Evolutionary conservation across 1,284 basidiomycete species (phyloP).

Genomic region (Irpex sp.): DNA sequence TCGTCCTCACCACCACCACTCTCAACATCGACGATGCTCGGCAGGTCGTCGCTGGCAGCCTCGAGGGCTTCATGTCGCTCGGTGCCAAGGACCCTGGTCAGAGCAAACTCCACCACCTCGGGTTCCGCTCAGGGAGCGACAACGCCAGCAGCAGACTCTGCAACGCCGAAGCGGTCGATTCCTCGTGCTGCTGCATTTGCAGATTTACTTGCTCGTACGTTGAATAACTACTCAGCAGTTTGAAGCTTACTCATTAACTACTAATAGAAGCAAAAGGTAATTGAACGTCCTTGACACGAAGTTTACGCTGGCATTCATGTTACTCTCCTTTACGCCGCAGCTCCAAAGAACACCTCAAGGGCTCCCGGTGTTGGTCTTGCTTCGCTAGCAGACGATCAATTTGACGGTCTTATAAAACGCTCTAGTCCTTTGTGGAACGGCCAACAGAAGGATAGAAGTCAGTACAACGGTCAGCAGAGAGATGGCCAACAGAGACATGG

Average conservation of each 20-base stretch:
- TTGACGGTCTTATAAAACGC: constrained; percentile 3
- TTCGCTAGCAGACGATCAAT: constrained; percentile 15
- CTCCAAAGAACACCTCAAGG: not conserved
- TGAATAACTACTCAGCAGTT: not conserved
- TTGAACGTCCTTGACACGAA: not conserved
- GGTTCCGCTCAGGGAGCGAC: not conserved
- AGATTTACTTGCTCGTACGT: constrained; percentile 10
- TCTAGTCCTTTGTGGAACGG: too few species aligned
- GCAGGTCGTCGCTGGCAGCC: constrained; percentile 8
- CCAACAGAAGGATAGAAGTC: not conserved
- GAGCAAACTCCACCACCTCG: constrained; percentile 8
- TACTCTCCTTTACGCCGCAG: not conserved
- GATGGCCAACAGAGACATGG: not conserved
- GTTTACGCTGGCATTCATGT: not conserved
- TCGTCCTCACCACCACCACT: not conserved
- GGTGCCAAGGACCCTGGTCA: not conserved
- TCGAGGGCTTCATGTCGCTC: constrained; percentile 1
- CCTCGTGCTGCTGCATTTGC: constrained; percentile 11
- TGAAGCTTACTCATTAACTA: not conserved
- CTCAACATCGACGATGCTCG: constrained; percentile 5
- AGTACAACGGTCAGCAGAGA: not conserved
- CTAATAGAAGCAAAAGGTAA: not conserved
- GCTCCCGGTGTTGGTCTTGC: not conserved
- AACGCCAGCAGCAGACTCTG: not conserved
- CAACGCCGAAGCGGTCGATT: constrained; percentile 6